Percentiles rank a stretch among this genome's conserved stretches.
These are phyloP conservation scores for Chaetomium cochliodes DNA, from an alignment of 495 filamentous ascomycete genomes.

Conservation along the genomic window DNA sequence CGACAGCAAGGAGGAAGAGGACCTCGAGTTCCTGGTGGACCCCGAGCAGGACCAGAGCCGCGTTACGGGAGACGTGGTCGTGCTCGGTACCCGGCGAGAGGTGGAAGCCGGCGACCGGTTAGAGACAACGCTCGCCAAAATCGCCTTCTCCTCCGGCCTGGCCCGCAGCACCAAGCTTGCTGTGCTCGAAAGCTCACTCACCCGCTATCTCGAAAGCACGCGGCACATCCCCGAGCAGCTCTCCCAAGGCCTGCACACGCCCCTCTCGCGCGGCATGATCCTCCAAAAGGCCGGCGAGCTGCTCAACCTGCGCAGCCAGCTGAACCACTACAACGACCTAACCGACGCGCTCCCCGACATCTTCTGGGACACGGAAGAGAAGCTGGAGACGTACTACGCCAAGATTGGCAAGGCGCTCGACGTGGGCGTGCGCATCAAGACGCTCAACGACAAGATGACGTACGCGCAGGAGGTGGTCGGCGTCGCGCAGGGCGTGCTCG, in stretches of 20 bases:
- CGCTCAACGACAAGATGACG: slow-evolving; percentile 94
- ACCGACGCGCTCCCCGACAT: slow-evolving; percentile 94
- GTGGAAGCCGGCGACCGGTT: slow-evolving; percentile 42
- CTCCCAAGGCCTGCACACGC: slow-evolving; percentile 43
- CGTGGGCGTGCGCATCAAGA: slow-evolving; percentile 87
- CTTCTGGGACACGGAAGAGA: slow-evolving; percentile 94
- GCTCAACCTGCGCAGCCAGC: slow-evolving; percentile 82
- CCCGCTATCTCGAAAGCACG: slow-evolving; percentile 80
- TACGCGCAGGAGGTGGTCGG: slow-evolving; percentile 94
- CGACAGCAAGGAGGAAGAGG: slow-evolving; percentile 70
- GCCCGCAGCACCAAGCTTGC: slow-evolving; percentile 93
- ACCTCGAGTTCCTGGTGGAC: slow-evolving; percentile 84
- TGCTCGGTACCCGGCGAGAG: slow-evolving; percentile 70
- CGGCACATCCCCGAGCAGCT: slow-evolving; percentile 72
- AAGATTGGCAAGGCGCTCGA: slow-evolving; percentile 87
- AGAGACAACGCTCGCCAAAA: slow-evolving; percentile 84
- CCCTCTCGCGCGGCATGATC: slow-evolving; percentile 48
- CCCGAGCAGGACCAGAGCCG: slow-evolving; percentile 67
- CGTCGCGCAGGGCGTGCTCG: slow-evolving; percentile 86
- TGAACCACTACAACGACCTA: slow-evolving; percentile 95
- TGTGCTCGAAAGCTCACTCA: slow-evolving; percentile 82
- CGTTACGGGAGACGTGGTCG: slow-evolving; percentile 86
- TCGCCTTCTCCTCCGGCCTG: slow-evolving; percentile 95
- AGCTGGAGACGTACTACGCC: slow-evolving; percentile 88
- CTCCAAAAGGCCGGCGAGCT: slow-evolving; percentile 91